These are phyloP conservation scores for Ophiostoma sp. DNA, from an alignment of 2,329 filamentous ascomycete genomes.

Conservation along the genomic window DNA sequence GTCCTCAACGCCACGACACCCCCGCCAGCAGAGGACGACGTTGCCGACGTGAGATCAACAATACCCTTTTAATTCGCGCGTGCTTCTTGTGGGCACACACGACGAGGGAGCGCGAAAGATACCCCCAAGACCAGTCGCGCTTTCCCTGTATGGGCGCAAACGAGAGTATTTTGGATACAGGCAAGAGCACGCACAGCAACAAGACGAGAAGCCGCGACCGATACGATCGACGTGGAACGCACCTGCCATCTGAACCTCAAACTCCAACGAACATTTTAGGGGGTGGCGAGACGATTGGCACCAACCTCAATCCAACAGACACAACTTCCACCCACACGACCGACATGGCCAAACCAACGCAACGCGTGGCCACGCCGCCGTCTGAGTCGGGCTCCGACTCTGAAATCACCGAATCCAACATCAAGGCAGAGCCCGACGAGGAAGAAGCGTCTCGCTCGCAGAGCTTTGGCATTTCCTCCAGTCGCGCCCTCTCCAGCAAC, in stretches of 20 bases:
- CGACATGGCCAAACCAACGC: background rate
- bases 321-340: background rate
- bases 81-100: too few relatives aligned
- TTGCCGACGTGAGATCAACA: background rate
- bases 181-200: background rate
- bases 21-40: background rate
- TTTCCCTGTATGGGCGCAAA: background rate
- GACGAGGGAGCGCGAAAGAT: background rate
- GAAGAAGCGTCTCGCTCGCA: background rate
- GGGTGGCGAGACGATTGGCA: background rate
- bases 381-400: conserved; percentile 1
- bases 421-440: conserved; percentile 2
- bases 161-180: background rate
- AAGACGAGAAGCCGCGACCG: background rate
- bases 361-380: background rate
- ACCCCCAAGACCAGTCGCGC: background rate
- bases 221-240: background rate
- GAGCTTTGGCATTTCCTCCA: background rate
- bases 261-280: background rate
- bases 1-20: background rate
- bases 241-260: background rate
- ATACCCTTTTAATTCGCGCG: background rate
- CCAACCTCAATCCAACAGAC: background rate
- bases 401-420: background rate
- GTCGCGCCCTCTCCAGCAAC: background rate